Conservation (phyloP, 352 stramenopile genomes). For the Pythium insidiosum region DNA sequence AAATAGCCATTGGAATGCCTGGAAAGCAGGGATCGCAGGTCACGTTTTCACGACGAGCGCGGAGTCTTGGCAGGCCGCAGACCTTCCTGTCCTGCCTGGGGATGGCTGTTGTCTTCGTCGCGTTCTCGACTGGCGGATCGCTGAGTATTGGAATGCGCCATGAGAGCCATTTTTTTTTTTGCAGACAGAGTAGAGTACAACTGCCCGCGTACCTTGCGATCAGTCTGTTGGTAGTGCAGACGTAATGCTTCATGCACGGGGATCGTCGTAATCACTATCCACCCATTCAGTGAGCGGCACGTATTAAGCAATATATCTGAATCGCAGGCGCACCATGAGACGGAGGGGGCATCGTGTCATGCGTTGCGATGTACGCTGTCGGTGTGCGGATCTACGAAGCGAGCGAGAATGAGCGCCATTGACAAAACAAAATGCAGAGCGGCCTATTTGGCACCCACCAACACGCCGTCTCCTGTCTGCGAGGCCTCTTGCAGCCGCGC, state of each 20-base stretch:
- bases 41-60: background rate
- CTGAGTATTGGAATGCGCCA: background rate
- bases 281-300: no score
- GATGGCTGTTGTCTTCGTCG: no score
- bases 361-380: conserved; percentile 48
- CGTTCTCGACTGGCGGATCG: background rate
- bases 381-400: conserved; percentile 40
- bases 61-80: conserved; percentile 4
- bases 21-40: no score
- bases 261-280: conserved; percentile 53
- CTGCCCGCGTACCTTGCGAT: conserved; percentile 38
- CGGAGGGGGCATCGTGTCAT: conserved; percentile 53
- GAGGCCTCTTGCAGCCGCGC: conserved; percentile 6
- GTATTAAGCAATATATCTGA: no score
- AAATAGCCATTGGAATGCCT: no score
- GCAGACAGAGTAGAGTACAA: background rate
- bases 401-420: background rate
- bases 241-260: conserved; percentile 33
- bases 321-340: conserved; percentile 58
- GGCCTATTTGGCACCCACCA: background rate
- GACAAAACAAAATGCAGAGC: background rate
- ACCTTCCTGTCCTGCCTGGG: no score
- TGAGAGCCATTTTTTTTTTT: background rate
- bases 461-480: background rate
- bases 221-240: conserved; percentile 37